phyloP scores from a whole-genome alignment of 768 basidiomycete species.

The Leccinum broughii region DNA sequence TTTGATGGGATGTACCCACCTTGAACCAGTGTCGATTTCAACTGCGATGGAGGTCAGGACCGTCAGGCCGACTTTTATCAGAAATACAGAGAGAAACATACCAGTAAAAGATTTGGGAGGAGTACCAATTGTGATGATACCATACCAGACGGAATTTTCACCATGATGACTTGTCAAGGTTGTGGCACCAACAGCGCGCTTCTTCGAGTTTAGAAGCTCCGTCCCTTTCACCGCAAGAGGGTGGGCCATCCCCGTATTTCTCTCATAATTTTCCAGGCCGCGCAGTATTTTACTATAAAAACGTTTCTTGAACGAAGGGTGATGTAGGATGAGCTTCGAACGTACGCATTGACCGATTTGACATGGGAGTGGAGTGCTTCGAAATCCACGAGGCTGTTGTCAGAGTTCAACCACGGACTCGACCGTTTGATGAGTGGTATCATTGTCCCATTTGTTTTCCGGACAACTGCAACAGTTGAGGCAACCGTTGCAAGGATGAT shows the following conservation, averaged over 20 bases:
- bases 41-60: too few species aligned
- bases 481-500: neutral
- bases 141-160: neutral
- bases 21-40: too few species aligned
- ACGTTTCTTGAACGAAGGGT: neutral
- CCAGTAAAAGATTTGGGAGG: too few species aligned
- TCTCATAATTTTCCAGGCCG: too few species aligned
- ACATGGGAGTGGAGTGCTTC: neutral
- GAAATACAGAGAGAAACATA: too few species aligned
- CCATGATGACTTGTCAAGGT: neutral
- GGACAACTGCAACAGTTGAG: neutral
- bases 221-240: too few species aligned
- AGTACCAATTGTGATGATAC: too few species aligned
- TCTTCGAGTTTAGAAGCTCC: neutral
- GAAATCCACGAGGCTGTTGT: neutral
- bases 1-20: too few species aligned
- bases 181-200: neutral
- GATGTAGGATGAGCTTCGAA: neutral
- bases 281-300: too few species aligned
- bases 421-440: neutral
- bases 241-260: too few species aligned
- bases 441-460: neutral
- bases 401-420: neutral
- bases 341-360: neutral
- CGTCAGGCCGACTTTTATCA: too few species aligned